Evolutionary conservation across 805 yeast genomes (phyloP).

Genomic region (Zygoascus tannicola): DNA sequence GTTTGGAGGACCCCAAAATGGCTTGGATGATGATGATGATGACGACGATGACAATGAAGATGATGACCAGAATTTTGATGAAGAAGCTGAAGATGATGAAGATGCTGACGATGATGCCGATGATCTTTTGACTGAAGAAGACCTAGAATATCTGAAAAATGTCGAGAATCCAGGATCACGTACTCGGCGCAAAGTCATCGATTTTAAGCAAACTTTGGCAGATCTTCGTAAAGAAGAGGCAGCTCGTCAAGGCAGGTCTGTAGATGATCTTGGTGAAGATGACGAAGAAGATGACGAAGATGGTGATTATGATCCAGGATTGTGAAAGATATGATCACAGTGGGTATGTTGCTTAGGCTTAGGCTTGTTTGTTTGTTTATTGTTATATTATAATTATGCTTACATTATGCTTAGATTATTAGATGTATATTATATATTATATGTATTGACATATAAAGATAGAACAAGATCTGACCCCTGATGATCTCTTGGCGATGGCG

Average conservation of each 20-base stretch:
- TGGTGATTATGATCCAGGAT: conserved; percentile 35
- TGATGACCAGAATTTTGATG: conserved; percentile 28
- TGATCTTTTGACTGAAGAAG: conserved; percentile 40
- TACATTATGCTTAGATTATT: too few species aligned
- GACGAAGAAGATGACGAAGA: conserved; percentile 38
- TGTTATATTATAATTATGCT: too few species aligned
- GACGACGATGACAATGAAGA: conserved; percentile 50
- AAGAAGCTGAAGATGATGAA: conserved; percentile 31
- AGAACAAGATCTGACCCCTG: too few species aligned
- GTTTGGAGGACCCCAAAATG: conserved; percentile 15
- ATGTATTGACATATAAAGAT: too few species aligned
- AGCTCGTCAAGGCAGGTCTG: conserved; percentile 19
- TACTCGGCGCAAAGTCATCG: conserved; percentile 83
- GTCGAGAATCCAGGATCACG: conserved; percentile 75
- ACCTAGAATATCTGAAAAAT: conserved; percentile 29
- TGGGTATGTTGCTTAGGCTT: too few species aligned
- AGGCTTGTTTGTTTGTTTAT: too few species aligned
- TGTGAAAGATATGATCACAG: too few species aligned
- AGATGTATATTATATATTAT: too few species aligned
- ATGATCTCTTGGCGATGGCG: too few species aligned
- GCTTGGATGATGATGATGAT: conserved; percentile 29
- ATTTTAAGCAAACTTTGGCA: conserved; percentile 72
- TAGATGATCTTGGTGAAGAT: conserved; percentile 36
- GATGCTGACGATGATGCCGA: conserved; percentile 38
- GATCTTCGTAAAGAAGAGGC: conserved; percentile 42